phyloP scores from a whole-genome alignment of 768 basidiomycete species.

The Tulasnella sp. region DNA sequence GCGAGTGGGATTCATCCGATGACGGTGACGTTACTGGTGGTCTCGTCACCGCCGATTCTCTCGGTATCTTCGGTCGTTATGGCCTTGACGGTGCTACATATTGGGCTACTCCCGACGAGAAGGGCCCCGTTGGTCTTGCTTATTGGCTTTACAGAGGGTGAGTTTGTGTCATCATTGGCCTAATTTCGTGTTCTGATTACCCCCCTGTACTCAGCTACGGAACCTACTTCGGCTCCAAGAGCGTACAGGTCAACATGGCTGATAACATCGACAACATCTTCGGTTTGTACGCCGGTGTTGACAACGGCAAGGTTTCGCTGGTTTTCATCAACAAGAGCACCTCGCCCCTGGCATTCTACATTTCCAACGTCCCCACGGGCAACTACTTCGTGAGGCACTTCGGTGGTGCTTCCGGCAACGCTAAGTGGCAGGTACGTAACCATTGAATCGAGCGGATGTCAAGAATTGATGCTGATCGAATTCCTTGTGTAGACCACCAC shows the following conservation, averaged over 20 bases:
- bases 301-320: constrained; percentile 44
- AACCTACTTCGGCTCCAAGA: constrained; percentile 46
- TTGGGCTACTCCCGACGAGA: constrained; percentile 50
- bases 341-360: constrained; percentile 42
- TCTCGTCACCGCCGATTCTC: constrained; percentile 48
- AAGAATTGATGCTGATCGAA: constrained; percentile 13
- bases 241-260: constrained; percentile 47
- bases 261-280: constrained; percentile 43
- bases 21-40: constrained; percentile 55
- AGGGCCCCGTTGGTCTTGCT: constrained; percentile 51
- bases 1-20: constrained; percentile 50
- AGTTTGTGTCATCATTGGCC: background rate
- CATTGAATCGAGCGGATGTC: background rate
- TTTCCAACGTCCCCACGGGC: constrained; percentile 49
- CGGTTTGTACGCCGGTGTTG: constrained; percentile 49
- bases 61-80: constrained; percentile 52
- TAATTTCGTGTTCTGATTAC: background rate
- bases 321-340: constrained; percentile 55
- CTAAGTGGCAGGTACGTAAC: constrained; percentile 51
- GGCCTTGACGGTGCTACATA: constrained; percentile 53
- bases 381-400: constrained; percentile 54
- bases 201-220: constrained; percentile 41
- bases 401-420: constrained; percentile 51
- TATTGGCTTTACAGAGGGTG: constrained; percentile 58
- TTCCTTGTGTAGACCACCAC: constrained; percentile 35